Evolutionary conservation across 2,329 filamentous ascomycete genomes (phyloP).

Genomic region (Xylariaceae sp.): DNA sequence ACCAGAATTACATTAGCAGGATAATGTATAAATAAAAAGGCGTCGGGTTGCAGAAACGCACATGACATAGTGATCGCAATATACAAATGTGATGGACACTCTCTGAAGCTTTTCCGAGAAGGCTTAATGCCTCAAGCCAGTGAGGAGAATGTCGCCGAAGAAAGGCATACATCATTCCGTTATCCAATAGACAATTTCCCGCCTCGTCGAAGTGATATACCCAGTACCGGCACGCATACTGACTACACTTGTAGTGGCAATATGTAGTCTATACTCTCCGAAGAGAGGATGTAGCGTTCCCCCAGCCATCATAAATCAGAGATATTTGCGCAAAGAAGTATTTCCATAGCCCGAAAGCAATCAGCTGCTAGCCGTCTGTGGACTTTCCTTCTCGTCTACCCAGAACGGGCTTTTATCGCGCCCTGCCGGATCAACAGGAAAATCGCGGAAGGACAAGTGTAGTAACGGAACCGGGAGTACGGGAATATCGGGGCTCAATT

Average conservation of each 20-base stretch:
- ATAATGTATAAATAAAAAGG: no score
- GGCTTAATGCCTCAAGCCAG: conserved; percentile 11
- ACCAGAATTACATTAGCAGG: no score
- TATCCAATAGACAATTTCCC: neutral
- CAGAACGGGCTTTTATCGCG: conserved; percentile 3
- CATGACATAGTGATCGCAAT: conserved; percentile 13
- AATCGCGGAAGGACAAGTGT: conserved; percentile 13
- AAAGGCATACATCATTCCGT: neutral
- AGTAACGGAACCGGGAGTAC: conserved; percentile 1
- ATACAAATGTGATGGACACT: conserved; percentile 15
- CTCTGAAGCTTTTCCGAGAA: conserved; percentile 7
- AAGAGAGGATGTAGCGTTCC: neutral
- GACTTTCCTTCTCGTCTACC: conserved; percentile 6
- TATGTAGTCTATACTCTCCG: conserved; percentile 1
- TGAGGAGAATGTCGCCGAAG: conserved; percentile 10
- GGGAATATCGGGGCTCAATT: neutral
- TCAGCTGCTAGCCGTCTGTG: conserved; percentile 1
- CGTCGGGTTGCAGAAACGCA: neutral
- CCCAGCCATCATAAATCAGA: conserved; percentile 9
- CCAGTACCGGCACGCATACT: conserved; percentile 18
- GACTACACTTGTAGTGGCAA: conserved; percentile 11
- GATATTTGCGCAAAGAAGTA: conserved; percentile 6
- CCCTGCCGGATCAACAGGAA: conserved; percentile 3
- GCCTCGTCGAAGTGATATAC: conserved; percentile 8
- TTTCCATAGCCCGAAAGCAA: conserved; percentile 12